Percentiles rank a stretch among this genome's conserved stretches.
phyloP scores from a whole-genome alignment of 306 rosid genomes.

The Boehmeria nivea region DNA sequence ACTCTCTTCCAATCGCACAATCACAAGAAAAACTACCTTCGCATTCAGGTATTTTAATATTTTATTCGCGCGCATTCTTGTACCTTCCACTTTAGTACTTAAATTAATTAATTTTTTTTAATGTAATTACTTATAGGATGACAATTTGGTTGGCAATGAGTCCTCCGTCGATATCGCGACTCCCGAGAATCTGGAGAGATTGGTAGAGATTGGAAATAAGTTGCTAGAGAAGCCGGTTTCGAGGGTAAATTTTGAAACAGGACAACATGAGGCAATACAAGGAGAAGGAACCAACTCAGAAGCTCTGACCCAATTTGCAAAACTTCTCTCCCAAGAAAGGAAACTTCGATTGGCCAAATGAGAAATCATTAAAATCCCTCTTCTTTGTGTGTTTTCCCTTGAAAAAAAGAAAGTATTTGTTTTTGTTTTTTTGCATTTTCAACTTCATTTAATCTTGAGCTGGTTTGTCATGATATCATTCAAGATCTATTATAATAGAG shows the following conservation, averaged over 20 bases:
- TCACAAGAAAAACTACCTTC: conserved; percentile 25
- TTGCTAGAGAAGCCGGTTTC: conserved; percentile 31
- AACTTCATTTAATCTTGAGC: too few species aligned
- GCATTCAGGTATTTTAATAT: conserved; percentile 33
- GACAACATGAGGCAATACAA: conserved; percentile 14
- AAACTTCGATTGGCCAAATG: conserved; percentile 8
- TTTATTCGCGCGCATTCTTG: neutral
- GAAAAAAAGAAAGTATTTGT: too few species aligned
- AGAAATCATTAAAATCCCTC: neutral
- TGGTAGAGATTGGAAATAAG: conserved; percentile 26
- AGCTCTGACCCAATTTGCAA: conserved; percentile 32
- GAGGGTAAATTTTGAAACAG: conserved; percentile 35
- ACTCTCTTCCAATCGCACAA: conserved; percentile 27
- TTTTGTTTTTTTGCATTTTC: too few species aligned
- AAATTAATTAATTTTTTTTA: too few species aligned
- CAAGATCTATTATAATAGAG: too few species aligned
- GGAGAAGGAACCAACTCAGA: conserved; percentile 32
- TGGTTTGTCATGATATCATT: too few species aligned
- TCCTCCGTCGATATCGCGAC: conserved; percentile 31
- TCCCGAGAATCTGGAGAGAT: conserved; percentile 20
- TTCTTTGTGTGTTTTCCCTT: too few species aligned
- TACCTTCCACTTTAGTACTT: too few species aligned
- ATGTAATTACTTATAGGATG: too few species aligned
- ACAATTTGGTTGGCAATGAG: conserved; percentile 1
- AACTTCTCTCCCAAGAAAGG: conserved; percentile 17